A percentile compares a stretch with the other conserved stretches of the same genome.
phyloP scores from a whole-genome alignment of 768 basidiomycete genomes.

The Tulasnella sp. region DNA sequence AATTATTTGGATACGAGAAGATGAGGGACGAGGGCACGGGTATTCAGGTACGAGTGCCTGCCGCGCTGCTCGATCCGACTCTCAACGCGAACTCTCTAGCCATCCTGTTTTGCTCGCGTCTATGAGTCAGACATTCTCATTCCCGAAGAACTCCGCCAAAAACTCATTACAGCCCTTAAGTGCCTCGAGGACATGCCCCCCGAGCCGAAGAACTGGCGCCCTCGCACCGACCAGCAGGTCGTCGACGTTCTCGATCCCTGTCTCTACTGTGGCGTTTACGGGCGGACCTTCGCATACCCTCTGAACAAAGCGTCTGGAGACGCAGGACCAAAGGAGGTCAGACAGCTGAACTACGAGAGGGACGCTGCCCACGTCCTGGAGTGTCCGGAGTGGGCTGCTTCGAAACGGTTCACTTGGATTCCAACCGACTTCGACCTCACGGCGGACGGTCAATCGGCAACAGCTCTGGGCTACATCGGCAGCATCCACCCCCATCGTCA shows the following conservation, averaged over 20 bases:
- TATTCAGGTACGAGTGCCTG: slow-evolving; percentile 3
- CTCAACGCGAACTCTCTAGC: not conserved
- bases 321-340: not conserved
- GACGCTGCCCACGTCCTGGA: not conserved
- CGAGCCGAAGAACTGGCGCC: too few species aligned
- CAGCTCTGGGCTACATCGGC: slow-evolving; percentile 27
- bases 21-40: slow-evolving; percentile 22
- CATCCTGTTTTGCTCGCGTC: slow-evolving; percentile 38
- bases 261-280: slow-evolving; percentile 49
- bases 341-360: not conserved
- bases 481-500: slow-evolving; percentile 29
- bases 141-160: slow-evolving; percentile 39
- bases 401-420: slow-evolving; percentile 22
- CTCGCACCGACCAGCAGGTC: slow-evolving; percentile 38
- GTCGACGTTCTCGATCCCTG: slow-evolving; percentile 53
- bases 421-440: slow-evolving; percentile 32
- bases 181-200: slow-evolving; percentile 44
- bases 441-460: not conserved
- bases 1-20: slow-evolving; percentile 21
- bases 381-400: not conserved
- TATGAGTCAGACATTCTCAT: slow-evolving; percentile 46
- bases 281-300: slow-evolving; percentile 39
- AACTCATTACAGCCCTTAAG: slow-evolving; percentile 41
- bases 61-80: not conserved
- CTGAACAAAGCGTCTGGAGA: not conserved